Percentiles rank a stretch among this genome's conserved stretches.
Evolutionary conservation across 2,329 filamentous ascomycete species (phyloP).

Genomic region (Aspergillus nomiae): DNA sequence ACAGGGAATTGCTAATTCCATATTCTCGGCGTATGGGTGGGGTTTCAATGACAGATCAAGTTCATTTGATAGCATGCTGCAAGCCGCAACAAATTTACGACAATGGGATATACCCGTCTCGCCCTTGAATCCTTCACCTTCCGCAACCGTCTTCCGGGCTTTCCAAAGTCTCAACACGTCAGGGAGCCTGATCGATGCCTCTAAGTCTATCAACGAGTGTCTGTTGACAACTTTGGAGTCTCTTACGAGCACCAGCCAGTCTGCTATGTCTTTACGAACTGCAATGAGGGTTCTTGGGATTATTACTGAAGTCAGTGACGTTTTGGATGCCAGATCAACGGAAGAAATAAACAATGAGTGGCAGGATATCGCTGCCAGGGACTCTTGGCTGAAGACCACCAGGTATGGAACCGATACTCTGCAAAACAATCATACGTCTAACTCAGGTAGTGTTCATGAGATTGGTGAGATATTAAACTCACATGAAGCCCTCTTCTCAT

Average conservation of each 20-base stretch:
- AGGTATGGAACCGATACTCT: constrained; percentile 56
- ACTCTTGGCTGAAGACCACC: constrained; percentile 79
- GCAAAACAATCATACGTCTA: constrained; percentile 12
- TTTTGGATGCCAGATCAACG: constrained; percentile 63
- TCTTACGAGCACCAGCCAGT: constrained; percentile 38
- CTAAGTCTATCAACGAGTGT: constrained; percentile 63
- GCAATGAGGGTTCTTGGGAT: constrained; percentile 69
- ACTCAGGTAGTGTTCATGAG: constrained; percentile 53
- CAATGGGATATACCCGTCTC: constrained; percentile 89
- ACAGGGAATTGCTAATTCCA: constrained; percentile 79
- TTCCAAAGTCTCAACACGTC: constrained; percentile 78
- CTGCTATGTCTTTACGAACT: constrained; percentile 51
- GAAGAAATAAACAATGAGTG: constrained; percentile 65
- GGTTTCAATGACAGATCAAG: constrained; percentile 50
- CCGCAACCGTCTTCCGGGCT: constrained; percentile 73
- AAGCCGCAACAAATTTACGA: constrained; percentile 78
- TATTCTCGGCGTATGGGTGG: constrained; percentile 66
- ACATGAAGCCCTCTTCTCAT: constrained; percentile 78
- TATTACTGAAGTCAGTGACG: constrained; percentile 78
- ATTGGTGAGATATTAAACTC: constrained; percentile 79
- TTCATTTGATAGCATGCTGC: constrained; percentile 72
- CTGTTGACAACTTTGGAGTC: constrained; percentile 50
- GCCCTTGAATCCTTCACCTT: constrained; percentile 60
- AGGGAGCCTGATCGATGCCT: constrained; percentile 56
- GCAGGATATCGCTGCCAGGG: constrained; percentile 64